A percentile compares a stretch with the other conserved stretches of the same genome.
These are phyloP conservation scores for Beauveria australis DNA, from an alignment of 2,329 filamentous ascomycete species.

Conservation along the genomic window DNA sequence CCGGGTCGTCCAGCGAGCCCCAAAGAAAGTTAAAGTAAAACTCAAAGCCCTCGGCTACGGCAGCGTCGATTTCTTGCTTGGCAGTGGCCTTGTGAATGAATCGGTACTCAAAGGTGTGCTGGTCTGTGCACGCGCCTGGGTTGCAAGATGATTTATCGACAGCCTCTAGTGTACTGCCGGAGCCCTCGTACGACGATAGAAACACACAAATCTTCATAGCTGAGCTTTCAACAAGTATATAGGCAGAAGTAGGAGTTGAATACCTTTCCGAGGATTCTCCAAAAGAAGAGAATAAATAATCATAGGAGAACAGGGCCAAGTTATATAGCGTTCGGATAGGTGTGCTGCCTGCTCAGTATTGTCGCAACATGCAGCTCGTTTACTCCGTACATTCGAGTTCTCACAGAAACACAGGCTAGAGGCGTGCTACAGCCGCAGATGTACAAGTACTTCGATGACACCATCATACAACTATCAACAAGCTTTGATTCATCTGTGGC, in stretches of 20 bases:
- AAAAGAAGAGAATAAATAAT: not conserved
- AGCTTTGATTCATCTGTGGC: too few relatives aligned
- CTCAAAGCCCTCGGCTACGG: not conserved
- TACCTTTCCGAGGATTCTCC: not conserved
- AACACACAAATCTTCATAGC: not conserved
- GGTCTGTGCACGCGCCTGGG: not conserved
- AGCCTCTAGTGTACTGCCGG: not conserved
- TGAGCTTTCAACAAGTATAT: not conserved
- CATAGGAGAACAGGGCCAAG: not conserved
- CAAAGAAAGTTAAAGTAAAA: not conserved
- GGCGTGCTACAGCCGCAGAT: too few relatives aligned
- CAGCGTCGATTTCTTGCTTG: not conserved
- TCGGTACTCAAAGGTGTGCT: not conserved
- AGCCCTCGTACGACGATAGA: not conserved
- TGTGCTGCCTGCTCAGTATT: too few relatives aligned
- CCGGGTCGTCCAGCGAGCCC: not conserved
- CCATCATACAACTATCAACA: too few relatives aligned
- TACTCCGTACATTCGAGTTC: too few relatives aligned
- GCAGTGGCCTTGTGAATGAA: not conserved
- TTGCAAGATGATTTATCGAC: not conserved
- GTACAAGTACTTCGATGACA: too few relatives aligned
- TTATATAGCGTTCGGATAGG: not conserved
- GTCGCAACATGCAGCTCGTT: too few relatives aligned
- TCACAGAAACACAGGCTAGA: too few relatives aligned
- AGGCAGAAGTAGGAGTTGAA: not conserved